Conservation (phyloP, 805 yeast genomes). For the Ogataea degrootiae region DNA sequence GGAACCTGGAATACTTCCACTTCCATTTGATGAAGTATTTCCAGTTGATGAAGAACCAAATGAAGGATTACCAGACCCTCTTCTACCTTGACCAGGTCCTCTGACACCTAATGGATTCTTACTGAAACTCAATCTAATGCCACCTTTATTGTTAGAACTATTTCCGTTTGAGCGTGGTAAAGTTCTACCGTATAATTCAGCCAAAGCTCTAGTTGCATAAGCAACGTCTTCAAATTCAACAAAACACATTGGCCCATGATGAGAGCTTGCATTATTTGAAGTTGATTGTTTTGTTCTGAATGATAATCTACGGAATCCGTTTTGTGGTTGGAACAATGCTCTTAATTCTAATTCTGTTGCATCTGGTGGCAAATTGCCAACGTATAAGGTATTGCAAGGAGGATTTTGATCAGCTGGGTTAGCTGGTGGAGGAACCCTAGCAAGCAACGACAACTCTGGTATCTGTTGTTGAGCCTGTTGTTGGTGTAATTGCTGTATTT, state of each 20-base stretch:
- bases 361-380: slow-evolving; percentile 96
- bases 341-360: slow-evolving; percentile 92
- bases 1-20: slow-evolving; percentile 1
- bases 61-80: slow-evolving; percentile 20
- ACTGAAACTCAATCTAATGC: slow-evolving; percentile 88
- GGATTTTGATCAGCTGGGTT: slow-evolving; percentile 99
- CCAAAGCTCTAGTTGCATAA: slow-evolving; percentile 88
- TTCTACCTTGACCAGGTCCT: slow-evolving; percentile 42
- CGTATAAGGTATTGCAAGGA: slow-evolving; percentile 95
- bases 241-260: slow-evolving; percentile 98
- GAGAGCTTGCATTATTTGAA: slow-evolving; percentile 30
- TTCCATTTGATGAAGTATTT: slow-evolving; percentile 4
- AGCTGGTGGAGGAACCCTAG: slow-evolving; percentile 85
- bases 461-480: slow-evolving; percentile 19
- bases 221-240: slow-evolving; percentile 97
- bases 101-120: slow-evolving; percentile 97
- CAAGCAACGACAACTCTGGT: slow-evolving; percentile 66
- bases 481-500: slow-evolving; percentile 17
- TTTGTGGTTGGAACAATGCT: slow-evolving; percentile 78
- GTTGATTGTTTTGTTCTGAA: slow-evolving; percentile 68
- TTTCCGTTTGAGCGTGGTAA: slow-evolving; percentile 70
- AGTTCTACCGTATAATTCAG: slow-evolving; percentile 89
- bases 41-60: slow-evolving; percentile 1
- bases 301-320: slow-evolving; percentile 88
- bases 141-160: slow-evolving; percentile 58